These are phyloP conservation scores for Auricularia auricula-judae DNA, from an alignment of 768 basidiomycete genomes.

Conservation along the genomic window DNA sequence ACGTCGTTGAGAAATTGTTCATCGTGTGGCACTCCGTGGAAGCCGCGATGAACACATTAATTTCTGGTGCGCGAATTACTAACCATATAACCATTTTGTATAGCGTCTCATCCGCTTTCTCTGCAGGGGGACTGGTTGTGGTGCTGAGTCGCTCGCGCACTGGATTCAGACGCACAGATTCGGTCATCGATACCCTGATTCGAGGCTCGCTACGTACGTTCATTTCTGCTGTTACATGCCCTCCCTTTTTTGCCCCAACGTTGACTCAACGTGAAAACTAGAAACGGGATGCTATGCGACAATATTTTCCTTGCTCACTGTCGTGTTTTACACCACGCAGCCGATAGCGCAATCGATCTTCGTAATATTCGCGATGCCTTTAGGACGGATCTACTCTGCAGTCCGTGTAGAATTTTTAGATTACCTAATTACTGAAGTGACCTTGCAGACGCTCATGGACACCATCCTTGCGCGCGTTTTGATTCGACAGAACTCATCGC, in stretches of 20 bases:
- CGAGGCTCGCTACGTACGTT: background rate
- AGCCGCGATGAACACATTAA: background rate
- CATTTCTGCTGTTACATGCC: background rate
- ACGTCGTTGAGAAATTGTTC: background rate
- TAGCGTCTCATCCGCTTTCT: background rate
- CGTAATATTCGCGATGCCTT: background rate
- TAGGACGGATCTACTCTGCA: background rate
- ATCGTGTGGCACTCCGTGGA: background rate
- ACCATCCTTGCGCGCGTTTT: background rate
- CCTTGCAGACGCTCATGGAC: background rate
- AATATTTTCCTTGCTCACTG: background rate
- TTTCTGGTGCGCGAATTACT: background rate
- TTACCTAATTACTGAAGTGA: background rate
- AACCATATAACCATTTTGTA: background rate
- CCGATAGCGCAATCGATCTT: background rate
- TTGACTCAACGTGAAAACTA: background rate
- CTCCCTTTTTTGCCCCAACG: background rate
- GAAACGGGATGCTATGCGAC: background rate
- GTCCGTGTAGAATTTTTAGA: background rate
- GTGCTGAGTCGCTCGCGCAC: background rate
- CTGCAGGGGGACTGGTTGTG: background rate
- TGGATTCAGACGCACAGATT: background rate
- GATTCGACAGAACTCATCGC: background rate
- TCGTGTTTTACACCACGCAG: background rate
- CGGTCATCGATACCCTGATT: background rate